Conservation (phyloP, 805 yeast species). For the Helenozyma baotianmanensis region DNA sequence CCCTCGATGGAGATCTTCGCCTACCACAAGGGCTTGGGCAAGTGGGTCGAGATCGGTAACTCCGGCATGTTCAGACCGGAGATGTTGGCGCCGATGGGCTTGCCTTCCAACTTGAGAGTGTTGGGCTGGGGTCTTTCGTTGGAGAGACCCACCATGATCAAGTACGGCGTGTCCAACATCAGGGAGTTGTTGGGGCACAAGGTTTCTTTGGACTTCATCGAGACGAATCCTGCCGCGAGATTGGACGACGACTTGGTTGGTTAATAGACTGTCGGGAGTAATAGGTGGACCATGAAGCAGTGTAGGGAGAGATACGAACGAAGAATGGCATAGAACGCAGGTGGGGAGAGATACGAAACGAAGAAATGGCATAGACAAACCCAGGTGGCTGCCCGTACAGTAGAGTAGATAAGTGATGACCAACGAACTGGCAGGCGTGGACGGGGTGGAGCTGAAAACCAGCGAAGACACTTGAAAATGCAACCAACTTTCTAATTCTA, state of each 20-base stretch:
- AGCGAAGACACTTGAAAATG: no score
- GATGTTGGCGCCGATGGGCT: slow-evolving; percentile 97
- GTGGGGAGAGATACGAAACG: no score
- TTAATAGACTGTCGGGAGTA: neutral
- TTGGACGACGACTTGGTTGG: slow-evolving; percentile 56
- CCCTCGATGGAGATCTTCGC: slow-evolving; percentile 97
- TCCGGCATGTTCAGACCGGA: slow-evolving; percentile 99
- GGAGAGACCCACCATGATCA: slow-evolving; percentile 99
- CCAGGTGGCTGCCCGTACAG: no score
- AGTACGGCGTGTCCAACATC: slow-evolving; percentile 90
- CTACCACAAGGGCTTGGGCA: slow-evolving; percentile 88
- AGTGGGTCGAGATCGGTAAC: slow-evolving; percentile 99
- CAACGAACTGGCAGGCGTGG: no score
- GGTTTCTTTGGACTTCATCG: slow-evolving; percentile 90
- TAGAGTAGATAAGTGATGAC: no score
- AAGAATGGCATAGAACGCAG: no score
- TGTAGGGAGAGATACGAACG: no score
- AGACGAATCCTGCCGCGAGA: slow-evolving; percentile 96
- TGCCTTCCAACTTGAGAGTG: slow-evolving; percentile 89
- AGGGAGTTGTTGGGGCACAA: slow-evolving; percentile 97
- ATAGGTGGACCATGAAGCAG: no score
- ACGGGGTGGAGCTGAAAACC: no score
- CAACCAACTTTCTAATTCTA: no score
- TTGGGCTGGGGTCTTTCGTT: slow-evolving; percentile 96
- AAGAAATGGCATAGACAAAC: no score